Percentiles rank a stretch among this genome's conserved stretches.
phyloP scores from a whole-genome alignment of 352 stramenopile genomes.

The Phytophthora ramorum region DNA sequence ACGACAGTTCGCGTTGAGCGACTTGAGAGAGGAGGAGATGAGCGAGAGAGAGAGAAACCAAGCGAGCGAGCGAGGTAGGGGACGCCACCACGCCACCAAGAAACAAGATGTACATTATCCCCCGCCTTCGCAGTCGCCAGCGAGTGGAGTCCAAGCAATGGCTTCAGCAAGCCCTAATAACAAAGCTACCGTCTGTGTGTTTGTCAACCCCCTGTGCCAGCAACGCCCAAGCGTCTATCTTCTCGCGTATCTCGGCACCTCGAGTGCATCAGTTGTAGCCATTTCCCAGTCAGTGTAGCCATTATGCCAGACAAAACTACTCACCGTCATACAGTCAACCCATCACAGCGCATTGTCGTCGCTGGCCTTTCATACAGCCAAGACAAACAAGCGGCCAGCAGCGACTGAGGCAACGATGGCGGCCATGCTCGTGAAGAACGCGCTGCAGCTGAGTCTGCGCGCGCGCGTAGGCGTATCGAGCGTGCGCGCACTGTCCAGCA shows the following conservation, averaged over 20 bases:
- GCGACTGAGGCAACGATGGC: constrained; percentile 29
- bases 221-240: not conserved
- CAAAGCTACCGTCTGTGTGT: constrained; percentile 18
- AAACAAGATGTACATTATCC: constrained; percentile 36
- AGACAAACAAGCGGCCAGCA: constrained; percentile 35
- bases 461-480: constrained; percentile 6
- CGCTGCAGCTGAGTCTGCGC: constrained; percentile 39
- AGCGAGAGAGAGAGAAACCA: constrained; percentile 7
- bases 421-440: constrained; percentile 42
- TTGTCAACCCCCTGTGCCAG: not conserved
- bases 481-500: constrained; percentile 25
- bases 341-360: not conserved
- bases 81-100: constrained; percentile 13
- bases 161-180: constrained; percentile 17
- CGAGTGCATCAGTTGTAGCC: too few species aligned
- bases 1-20: constrained; percentile 30
- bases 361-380: constrained; percentile 27
- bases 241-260: not conserved
- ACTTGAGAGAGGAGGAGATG: not conserved
- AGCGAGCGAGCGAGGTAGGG: constrained; percentile 14
- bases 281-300: too few species aligned
- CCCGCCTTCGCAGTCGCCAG: not conserved
- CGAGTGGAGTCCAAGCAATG: constrained; percentile 14
- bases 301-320: too few species aligned
- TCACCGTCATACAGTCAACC: too few species aligned